Conservation (phyloP, 73 alveolate genomes). For the Paramecium primaurelia region DNA sequence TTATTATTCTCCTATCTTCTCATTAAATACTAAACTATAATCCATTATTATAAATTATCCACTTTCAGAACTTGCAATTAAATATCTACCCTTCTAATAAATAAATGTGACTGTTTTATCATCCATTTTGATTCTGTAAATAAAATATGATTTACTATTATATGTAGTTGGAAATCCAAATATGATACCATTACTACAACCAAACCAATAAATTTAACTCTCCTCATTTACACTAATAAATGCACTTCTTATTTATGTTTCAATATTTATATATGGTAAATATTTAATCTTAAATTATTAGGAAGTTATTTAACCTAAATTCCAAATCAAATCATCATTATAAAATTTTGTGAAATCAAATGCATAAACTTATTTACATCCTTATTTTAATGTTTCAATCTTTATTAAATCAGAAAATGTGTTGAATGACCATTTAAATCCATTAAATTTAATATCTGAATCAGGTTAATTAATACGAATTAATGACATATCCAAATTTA, state of each 20-base stretch:
- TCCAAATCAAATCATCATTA: background rate
- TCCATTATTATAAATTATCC: background rate
- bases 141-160: background rate
- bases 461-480: background rate
- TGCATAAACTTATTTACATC: background rate
- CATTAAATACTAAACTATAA: background rate
- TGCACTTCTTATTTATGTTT: background rate
- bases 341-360: background rate
- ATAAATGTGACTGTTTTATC: background rate
- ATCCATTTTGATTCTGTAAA: background rate
- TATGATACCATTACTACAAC: background rate
- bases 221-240: background rate
- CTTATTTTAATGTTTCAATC: background rate
- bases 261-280: background rate
- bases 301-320: background rate
- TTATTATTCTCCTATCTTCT: background rate
- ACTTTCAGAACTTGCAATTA: background rate
- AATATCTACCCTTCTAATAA: background rate
- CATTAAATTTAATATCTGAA: background rate
- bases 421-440: background rate
- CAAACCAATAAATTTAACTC: background rate
- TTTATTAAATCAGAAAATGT: background rate
- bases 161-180: constrained; percentile 18
- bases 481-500: background rate
- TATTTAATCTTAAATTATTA: background rate